phyloP scores from a whole-genome alignment of 495 filamentous ascomycete genomes.

The Hyphodiscus hymeniophilus region DNA sequence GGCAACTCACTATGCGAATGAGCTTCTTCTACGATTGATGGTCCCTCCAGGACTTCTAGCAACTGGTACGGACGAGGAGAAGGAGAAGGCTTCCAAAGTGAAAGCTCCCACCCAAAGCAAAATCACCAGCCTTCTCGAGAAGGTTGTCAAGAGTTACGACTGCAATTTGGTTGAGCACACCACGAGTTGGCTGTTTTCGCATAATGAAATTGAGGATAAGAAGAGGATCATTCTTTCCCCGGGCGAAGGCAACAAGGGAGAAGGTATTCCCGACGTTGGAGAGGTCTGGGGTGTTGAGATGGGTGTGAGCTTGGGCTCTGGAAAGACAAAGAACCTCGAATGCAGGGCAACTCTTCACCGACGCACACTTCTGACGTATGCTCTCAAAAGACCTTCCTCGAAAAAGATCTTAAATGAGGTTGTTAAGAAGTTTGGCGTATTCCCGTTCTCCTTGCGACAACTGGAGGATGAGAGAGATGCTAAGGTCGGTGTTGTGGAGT shows the following conservation, averaged over 20 bases:
- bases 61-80: constrained; percentile 82
- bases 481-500: constrained; percentile 93
- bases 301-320: constrained; percentile 79
- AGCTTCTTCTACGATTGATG: constrained; percentile 86
- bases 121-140: constrained; percentile 81
- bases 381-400: constrained; percentile 85
- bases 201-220: constrained; percentile 94
- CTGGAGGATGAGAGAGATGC: constrained; percentile 93
- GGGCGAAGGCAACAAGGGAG: constrained; percentile 78
- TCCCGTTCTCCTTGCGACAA: constrained; percentile 96
- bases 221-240: constrained; percentile 97
- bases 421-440: constrained; percentile 91
- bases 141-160: constrained; percentile 82
- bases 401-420: constrained; percentile 85
- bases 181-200: constrained; percentile 89
- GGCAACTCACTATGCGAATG: constrained; percentile 91
- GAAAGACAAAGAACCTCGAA: constrained; percentile 86
- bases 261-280: constrained; percentile 81
- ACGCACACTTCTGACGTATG: constrained; percentile 82
- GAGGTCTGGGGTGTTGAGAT: constrained; percentile 98
- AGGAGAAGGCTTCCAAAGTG: constrained; percentile 77
- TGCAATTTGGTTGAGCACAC: constrained; percentile 95
- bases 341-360: constrained; percentile 87
- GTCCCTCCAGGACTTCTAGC: constrained; percentile 79
- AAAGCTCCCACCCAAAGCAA: constrained; percentile 74